These are phyloP conservation scores for Cutaneotrichosporon sp. DNA, from an alignment of 1,284 basidiomycete species.

Conservation along the genomic window DNA sequence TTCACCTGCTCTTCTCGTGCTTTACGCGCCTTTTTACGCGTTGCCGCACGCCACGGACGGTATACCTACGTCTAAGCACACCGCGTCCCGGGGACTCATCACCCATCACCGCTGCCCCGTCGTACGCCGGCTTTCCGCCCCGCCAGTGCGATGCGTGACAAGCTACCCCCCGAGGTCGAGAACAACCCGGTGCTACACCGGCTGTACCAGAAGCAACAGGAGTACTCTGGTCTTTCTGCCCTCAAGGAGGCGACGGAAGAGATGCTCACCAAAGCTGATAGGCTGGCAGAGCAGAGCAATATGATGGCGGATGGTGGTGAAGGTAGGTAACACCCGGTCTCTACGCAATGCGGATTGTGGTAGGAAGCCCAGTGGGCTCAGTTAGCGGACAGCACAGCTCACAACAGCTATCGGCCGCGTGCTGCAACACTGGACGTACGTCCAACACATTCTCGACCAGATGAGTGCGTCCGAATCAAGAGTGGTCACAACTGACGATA, in stretches of 20 bases:
- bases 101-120: too few relatives aligned
- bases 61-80: too few relatives aligned
- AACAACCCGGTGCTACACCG: slow-evolving; percentile 29
- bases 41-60: too few relatives aligned
- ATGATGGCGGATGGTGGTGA: slow-evolving; percentile 50
- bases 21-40: background rate
- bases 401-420: slow-evolving; percentile 41
- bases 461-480: background rate
- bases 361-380: too few relatives aligned
- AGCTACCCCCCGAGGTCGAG: slow-evolving; percentile 25
- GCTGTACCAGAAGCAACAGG: slow-evolving; percentile 47
- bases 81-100: too few relatives aligned
- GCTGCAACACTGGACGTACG: slow-evolving; percentile 46
- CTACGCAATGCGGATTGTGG: too few relatives aligned
- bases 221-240: slow-evolving; percentile 45
- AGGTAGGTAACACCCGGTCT: too few relatives aligned
- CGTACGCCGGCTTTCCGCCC: too few relatives aligned
- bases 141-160: too few relatives aligned
- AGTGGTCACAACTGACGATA: background rate
- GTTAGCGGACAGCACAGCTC: background rate
- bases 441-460: slow-evolving; percentile 23
- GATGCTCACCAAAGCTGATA: slow-evolving; percentile 39
- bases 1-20: too few relatives aligned
- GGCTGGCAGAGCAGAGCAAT: slow-evolving; percentile 43
- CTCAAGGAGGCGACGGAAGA: slow-evolving; percentile 38